Base-by-base conservation (phyloP, 1,139 yeast genomes). In the Taphrina pruni region DNA sequence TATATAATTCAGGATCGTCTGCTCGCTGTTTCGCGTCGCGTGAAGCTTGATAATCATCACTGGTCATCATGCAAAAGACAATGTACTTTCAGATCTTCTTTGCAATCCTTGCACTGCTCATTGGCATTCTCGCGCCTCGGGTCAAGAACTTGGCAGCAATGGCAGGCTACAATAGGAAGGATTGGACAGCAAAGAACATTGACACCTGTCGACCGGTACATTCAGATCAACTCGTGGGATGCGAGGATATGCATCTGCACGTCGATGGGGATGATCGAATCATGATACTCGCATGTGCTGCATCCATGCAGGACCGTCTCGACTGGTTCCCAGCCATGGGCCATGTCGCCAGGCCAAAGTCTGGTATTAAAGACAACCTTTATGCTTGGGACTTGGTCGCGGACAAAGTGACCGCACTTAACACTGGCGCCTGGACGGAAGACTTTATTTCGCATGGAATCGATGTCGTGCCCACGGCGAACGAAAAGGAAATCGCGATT, bases 321-420 rank as follows among this genome's bases (percentile, higher is more conserved):
- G 65, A 50, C 41, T 65, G 60, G 65, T 51, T 61, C 61, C 72
- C 55, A 4, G 60, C 61, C 51, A 50, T 57, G 51, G 64, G 64
- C 35, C 69, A 65, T 32, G 35, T 43, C 26, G 20, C 32, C 20
- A 35, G 26, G 6, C 58, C 69, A 14, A 51, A 43, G 20, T 11
- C 41, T 17, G 56, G 41, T 6, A 50, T 65, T 46, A 65, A 58
- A 55, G 69, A 65, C 52, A 65, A 45, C 11, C 39, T 69, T 43
- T 58, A 58, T 39, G 65, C 69, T 32, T 56, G 55, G 68, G 69
- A 65, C 35, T 57, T 57, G 38, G 55, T 51, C 50, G 50, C 61
- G 51, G 54, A 62, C 54, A 38, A 46, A 38, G 6, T 57, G 51
- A 57, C 67, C 9, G 62, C 43, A 9, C 43, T 64, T 6, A 17